Base-by-base conservation (phyloP, 805 yeast species). In the Kodamaea restingae region DNA sequence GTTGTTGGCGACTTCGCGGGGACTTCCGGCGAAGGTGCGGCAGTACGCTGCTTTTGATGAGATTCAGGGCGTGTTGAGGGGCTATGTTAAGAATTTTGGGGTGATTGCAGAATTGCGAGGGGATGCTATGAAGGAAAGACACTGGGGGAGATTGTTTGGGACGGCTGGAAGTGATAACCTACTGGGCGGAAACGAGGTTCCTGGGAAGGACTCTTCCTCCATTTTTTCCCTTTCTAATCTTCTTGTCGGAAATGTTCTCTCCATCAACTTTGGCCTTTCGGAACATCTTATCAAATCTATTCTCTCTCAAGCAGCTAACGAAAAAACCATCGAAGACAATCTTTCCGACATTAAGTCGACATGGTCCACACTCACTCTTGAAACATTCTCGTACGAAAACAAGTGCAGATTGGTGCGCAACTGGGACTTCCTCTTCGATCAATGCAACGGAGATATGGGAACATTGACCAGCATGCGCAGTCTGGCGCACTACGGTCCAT, bases 21-120 rank as follows among this genome's bases (percentile, higher is more conserved):
- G 70, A 0, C 67, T 81, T 61, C 86, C 91, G 0, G 58, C 70
- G 0, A 67, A 73, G 11, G 67, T 82, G 18, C 68, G 86, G 5
- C 88, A 79, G 44, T 83, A 85, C 54, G 65, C 79, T 0, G 88
- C 90, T 0, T 81, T 81, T 54, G 81, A 76, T 45, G 71, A 72
- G 14, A 65, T 81, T n/a, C 79, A 78, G 45, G 55, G 53, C 7
- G 44, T 47, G 1, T 55, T 84, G 7, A 74, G 73, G 34, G 54
- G 55, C 2, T 49, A 70, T 32, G 47, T 74, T 10, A 61, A 67
- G 40, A 51, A 69, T 20, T 54, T 63, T 27, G 55, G 72, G 1
- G 29, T 69, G 5, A 26, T 83, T 1, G 45, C 56, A 2, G 74
- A 71, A 3, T 58, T 87, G 40, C 75, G 72, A 40, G 73, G 79